phyloP scores from a whole-genome alignment of 1,284 basidiomycete genomes.

The Pholiota adiposa region DNA sequence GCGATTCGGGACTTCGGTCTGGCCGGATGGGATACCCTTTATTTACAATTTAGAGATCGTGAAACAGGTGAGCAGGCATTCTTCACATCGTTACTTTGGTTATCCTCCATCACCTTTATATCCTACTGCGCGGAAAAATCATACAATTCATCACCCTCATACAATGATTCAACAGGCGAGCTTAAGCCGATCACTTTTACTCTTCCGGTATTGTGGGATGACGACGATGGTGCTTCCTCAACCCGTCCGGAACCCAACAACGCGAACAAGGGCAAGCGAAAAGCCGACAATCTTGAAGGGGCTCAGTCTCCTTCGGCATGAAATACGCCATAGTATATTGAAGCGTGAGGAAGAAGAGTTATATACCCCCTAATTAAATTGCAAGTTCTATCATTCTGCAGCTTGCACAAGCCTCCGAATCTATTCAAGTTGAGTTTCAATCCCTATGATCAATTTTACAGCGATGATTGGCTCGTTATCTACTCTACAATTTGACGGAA shows the following conservation, averaged over 20 bases:
- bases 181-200: slow-evolving; percentile 34
- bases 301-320: neutral
- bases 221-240: slow-evolving; percentile 37
- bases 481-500: no score
- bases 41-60: slow-evolving; percentile 63
- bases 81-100: slow-evolving; percentile 4
- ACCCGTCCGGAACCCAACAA: slow-evolving; percentile 17
- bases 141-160: slow-evolving; percentile 2
- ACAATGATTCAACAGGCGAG: slow-evolving; percentile 27
- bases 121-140: neutral
- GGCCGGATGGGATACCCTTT: slow-evolving; percentile 66
- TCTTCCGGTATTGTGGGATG: slow-evolving; percentile 37
- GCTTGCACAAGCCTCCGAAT: no score
- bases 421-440: no score
- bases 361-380: no score
- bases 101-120: neutral
- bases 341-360: no score
- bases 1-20: slow-evolving; percentile 53
- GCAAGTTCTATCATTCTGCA: no score
- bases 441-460: no score
- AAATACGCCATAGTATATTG: no score
- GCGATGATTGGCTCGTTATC: no score
- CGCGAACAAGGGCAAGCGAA: slow-evolving; percentile 43
- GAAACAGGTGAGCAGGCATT: slow-evolving; percentile 51
- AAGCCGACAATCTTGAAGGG: slow-evolving; percentile 25